These are phyloP conservation scores for Macrotyloma uniflorum DNA, from an alignment of 306 rosid genomes.

Conservation along the genomic window DNA sequence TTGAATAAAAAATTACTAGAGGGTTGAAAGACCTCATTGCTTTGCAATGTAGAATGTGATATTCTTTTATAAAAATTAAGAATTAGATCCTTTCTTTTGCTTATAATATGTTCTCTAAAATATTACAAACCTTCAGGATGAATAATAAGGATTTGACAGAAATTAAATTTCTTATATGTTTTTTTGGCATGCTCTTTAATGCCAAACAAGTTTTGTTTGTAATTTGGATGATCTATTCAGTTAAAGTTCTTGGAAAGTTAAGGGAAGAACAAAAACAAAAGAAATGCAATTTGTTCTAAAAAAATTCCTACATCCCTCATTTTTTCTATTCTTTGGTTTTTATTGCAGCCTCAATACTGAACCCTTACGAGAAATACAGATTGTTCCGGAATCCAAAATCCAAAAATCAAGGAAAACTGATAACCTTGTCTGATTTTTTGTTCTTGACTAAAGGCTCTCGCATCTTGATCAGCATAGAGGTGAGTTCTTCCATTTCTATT, in stretches of 20 bases:
- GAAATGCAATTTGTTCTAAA: background rate
- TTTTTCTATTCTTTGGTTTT: conserved; percentile 12
- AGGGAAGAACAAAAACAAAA: background rate
- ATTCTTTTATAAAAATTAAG: background rate
- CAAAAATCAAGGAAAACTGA: conserved; percentile 52
- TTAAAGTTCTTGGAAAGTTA: background rate
- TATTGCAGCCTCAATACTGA: conserved; percentile 69
- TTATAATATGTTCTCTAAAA: background rate
- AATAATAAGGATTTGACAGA: background rate
- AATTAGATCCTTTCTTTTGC: background rate
- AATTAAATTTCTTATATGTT: background rate
- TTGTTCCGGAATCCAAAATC: conserved; percentile 67
- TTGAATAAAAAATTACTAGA: background rate
- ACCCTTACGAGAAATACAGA: conserved; percentile 40
- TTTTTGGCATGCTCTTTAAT: background rate
- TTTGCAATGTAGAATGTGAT: background rate
- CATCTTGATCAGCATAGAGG: conserved; percentile 79
- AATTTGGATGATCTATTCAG: background rate
- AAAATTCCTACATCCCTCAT: background rate
- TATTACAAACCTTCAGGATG: background rate
- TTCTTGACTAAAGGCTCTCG: conserved; percentile 63
- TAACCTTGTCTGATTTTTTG: conserved; percentile 70
- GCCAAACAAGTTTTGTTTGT: background rate
- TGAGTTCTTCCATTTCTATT: conserved; percentile 39
- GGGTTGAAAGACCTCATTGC: background rate